These are phyloP conservation scores for Aureobasidium sp. DNA, from an alignment of 2,329 filamentous ascomycete genomes.

Conservation along the genomic window DNA sequence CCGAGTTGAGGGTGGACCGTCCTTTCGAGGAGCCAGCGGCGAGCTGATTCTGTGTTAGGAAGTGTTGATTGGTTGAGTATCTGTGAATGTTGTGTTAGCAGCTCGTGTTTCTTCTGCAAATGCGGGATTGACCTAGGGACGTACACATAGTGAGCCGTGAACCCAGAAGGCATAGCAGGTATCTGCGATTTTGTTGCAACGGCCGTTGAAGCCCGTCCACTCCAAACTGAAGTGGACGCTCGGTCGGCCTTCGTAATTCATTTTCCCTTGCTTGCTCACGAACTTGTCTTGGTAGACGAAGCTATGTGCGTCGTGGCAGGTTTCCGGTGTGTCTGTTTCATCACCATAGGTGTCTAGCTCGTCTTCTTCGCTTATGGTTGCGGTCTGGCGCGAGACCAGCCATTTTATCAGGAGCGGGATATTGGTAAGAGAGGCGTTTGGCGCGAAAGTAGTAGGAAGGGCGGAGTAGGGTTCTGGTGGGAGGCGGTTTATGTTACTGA, in stretches of 20 bases:
- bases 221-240: slow-evolving; percentile 49
- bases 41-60: slow-evolving; percentile 16
- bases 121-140: slow-evolving; percentile 3
- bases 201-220: slow-evolving; percentile 76
- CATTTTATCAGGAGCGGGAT: slow-evolving; percentile 34
- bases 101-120: not conserved
- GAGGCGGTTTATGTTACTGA: slow-evolving; percentile 65
- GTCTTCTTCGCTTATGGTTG: slow-evolving; percentile 35
- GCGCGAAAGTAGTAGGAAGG: not conserved
- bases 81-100: not conserved
- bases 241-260: slow-evolving; percentile 42
- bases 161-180: slow-evolving; percentile 98
- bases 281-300: slow-evolving; percentile 28
- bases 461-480: slow-evolving; percentile 17
- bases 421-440: slow-evolving; percentile 19
- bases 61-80: slow-evolving; percentile 17
- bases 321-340: slow-evolving; percentile 28
- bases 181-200: slow-evolving; percentile 84
- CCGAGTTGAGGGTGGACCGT: slow-evolving; percentile 69
- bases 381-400: slow-evolving; percentile 40
- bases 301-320: slow-evolving; percentile 31
- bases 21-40: slow-evolving; percentile 73
- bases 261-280: slow-evolving; percentile 21
- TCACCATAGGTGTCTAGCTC: slow-evolving; percentile 26
- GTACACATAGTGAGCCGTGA: slow-evolving; percentile 50